These are phyloP conservation scores for Thielaviopsis populi DNA, from an alignment of 2,329 filamentous ascomycete genomes.

Conservation along the genomic window DNA sequence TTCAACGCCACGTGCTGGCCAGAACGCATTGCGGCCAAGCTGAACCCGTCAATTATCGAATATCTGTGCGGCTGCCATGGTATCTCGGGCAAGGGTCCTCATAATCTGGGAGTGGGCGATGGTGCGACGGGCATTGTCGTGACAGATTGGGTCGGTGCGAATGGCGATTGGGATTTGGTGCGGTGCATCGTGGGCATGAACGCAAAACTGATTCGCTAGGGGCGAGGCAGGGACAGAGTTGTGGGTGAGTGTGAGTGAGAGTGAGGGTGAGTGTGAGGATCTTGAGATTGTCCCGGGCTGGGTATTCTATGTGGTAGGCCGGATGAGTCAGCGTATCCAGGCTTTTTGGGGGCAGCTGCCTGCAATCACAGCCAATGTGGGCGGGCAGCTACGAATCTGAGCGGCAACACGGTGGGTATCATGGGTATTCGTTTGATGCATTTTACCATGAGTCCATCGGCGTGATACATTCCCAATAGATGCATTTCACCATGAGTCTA, in stretches of 20 bases:
- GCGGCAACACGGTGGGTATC: background rate
- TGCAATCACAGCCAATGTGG: background rate
- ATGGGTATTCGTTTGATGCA: background rate
- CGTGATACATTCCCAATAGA: background rate
- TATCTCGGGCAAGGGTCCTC: slow-evolving; percentile 34
- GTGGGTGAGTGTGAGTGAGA: background rate
- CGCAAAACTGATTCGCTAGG: slow-evolving; percentile 41
- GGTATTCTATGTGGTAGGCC: background rate
- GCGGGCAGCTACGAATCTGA: background rate
- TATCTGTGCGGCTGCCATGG: slow-evolving; percentile 46
- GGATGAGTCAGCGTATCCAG: background rate
- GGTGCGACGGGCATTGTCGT: slow-evolving; percentile 78
- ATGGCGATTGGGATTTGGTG: slow-evolving; percentile 82
- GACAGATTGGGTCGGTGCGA: slow-evolving; percentile 80
- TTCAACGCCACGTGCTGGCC: slow-evolving; percentile 90
- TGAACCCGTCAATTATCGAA: slow-evolving; percentile 62
- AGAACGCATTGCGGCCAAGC: slow-evolving; percentile 70
- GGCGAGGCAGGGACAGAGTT: background rate
- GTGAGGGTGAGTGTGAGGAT: background rate
- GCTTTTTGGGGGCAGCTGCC: background rate
- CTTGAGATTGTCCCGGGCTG: background rate
- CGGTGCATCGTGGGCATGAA: slow-evolving; percentile 87
- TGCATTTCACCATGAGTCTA: background rate
- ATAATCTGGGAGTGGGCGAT: slow-evolving; percentile 43
- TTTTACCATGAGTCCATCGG: background rate